Conservation (phyloP, 345 rosid species). For the Dimocarpus longan region DNA sequence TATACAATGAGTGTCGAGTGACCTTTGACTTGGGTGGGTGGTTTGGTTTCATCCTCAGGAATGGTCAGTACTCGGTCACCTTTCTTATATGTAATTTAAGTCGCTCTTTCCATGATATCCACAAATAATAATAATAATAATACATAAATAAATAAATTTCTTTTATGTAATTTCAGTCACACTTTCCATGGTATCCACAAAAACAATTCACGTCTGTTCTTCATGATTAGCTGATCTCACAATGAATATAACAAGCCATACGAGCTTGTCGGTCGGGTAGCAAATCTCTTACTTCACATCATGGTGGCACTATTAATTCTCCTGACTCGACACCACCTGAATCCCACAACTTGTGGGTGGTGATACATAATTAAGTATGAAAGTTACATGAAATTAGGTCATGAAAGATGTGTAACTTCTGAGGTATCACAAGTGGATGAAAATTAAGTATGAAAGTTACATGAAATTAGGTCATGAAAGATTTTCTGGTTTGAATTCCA, state of each 20-base stretch:
- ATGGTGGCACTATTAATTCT: too few relatives aligned
- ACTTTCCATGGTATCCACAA: too few relatives aligned
- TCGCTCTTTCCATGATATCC: too few relatives aligned
- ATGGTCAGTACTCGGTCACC: not conserved
- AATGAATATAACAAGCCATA: not conserved
- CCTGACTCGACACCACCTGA: not conserved
- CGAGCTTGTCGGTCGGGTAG: not conserved
- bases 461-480: constrained; percentile 2
- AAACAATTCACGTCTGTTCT: not conserved
- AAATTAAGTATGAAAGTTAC: not conserved
- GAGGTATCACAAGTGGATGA: not conserved
- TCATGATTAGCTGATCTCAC: not conserved
- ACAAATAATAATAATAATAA: too few relatives aligned
- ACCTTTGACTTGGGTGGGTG: too few relatives aligned
- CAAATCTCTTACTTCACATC: too few relatives aligned
- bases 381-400: not conserved
- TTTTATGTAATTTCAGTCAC: not conserved
- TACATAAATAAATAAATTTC: not conserved
- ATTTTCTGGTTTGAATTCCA: not conserved
- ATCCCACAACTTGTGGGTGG: not conserved
- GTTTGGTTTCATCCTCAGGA: too few relatives aligned
- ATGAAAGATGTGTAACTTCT: not conserved
- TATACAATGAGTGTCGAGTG: too few relatives aligned
- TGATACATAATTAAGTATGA: not conserved
- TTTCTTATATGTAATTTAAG: not conserved